Percentiles rank a stretch among this genome's conserved stretches.
phyloP scores from a whole-genome alignment of 2,329 filamentous ascomycete species.

The Pseudogymnoascus sp. region DNA sequence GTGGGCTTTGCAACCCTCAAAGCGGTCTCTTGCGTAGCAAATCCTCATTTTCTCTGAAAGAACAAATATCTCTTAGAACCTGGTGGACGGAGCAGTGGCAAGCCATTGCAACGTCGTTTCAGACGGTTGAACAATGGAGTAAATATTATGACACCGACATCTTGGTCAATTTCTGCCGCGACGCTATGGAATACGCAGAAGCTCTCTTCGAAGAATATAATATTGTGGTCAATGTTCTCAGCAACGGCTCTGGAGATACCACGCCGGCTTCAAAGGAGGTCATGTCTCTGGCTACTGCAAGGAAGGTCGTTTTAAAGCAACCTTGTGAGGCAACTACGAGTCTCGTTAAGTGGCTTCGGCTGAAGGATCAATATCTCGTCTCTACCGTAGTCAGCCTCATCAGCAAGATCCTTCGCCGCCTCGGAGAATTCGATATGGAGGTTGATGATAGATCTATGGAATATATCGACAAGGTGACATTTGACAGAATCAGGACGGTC shows the following conservation, averaged over 20 bases:
- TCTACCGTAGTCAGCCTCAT: constrained; percentile 74
- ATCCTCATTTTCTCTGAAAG: constrained; percentile 17
- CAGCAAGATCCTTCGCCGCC: constrained; percentile 70
- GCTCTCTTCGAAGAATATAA: constrained; percentile 76
- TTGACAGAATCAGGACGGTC: constrained; percentile 62
- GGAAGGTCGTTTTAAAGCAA: constrained; percentile 50
- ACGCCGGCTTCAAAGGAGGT: constrained; percentile 21
- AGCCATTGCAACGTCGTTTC: constrained; percentile 70
- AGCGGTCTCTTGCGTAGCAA: constrained; percentile 37
- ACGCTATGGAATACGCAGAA: constrained; percentile 90
- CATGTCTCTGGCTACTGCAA: constrained; percentile 29
- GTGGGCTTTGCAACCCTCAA: constrained; percentile 46
- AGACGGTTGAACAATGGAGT: constrained; percentile 73
- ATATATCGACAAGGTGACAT: constrained; percentile 51
- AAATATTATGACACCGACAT: constrained; percentile 37
- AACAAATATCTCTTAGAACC: constrained; percentile 40
- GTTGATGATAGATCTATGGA: constrained; percentile 51
- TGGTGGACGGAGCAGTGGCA: constrained; percentile 86
- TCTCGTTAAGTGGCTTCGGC: constrained; percentile 79
- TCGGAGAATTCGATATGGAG: constrained; percentile 69
- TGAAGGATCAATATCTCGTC: constrained; percentile 81
- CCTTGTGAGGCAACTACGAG: constrained; percentile 56
- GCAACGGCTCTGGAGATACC: constrained; percentile 30
- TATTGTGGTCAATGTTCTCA: constrained; percentile 51
- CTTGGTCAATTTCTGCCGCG: constrained; percentile 90